Conservation (phyloP, 2,329 filamentous ascomycete species). For the Epichloe glyceriae region DNA sequence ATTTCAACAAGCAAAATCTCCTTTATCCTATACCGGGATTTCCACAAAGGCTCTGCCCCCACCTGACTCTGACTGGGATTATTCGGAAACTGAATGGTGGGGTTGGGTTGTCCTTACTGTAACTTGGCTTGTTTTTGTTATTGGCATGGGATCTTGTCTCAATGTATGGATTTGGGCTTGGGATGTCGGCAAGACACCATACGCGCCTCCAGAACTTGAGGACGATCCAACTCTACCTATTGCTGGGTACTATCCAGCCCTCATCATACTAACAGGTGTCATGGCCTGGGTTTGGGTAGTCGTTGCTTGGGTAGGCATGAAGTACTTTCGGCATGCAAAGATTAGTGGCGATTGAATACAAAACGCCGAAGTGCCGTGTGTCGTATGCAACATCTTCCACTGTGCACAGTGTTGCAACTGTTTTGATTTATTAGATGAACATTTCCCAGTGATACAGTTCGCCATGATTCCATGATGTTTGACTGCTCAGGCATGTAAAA, state of each 20-base stretch:
- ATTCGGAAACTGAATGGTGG: slow-evolving; percentile 94
- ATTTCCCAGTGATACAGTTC: no score
- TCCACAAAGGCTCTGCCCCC: slow-evolving; percentile 33
- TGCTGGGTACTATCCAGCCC: slow-evolving; percentile 88
- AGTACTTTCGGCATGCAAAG: slow-evolving; percentile 96
- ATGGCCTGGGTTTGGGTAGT: slow-evolving; percentile 99
- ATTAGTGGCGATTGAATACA: slow-evolving; percentile 50
- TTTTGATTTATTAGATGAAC: no score
- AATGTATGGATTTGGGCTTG: slow-evolving; percentile 98
- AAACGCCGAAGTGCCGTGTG: neutral
- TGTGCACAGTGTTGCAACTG: neutral
- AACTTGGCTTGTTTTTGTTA: slow-evolving; percentile 92
- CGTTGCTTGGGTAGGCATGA: slow-evolving; percentile 97
- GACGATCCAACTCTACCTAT: slow-evolving; percentile 92
- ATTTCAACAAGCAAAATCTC: slow-evolving; percentile 44
- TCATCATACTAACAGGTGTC: slow-evolving; percentile 84
- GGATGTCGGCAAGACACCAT: slow-evolving; percentile 94
- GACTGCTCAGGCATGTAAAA: no score
- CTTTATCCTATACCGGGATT: slow-evolving; percentile 42
- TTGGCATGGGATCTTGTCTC: slow-evolving; percentile 91
- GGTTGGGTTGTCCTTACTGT: slow-evolving; percentile 84
- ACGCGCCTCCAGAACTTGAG: slow-evolving; percentile 87
- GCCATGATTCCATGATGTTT: no score
- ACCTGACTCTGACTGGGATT: slow-evolving; percentile 61
- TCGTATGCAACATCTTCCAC: neutral